phyloP scores from a whole-genome alignment of 352 stramenopile species.

The Lagenidium sp. region DNA sequence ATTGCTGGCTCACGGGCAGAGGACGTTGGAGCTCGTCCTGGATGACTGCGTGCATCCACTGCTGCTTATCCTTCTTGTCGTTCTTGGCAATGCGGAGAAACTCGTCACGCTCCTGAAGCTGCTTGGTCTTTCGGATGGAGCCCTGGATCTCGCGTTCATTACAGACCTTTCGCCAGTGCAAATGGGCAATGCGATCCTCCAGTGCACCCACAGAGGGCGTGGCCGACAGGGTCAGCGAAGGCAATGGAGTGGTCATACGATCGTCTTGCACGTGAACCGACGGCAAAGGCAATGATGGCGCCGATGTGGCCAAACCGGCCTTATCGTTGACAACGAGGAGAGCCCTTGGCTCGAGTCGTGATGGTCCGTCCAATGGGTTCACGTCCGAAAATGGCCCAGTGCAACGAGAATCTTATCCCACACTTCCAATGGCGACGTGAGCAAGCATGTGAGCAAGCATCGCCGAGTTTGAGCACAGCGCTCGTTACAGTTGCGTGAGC shows the following conservation, averaged over 20 bases:
- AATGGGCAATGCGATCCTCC: conserved; percentile 52
- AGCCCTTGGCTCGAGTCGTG: no score
- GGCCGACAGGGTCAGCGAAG: conserved; percentile 32
- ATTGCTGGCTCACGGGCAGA: conserved; percentile 33
- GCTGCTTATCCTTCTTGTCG: conserved; percentile 21
- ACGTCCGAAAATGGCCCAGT: no score
- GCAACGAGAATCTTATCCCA: no score
- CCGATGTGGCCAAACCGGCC: no score
- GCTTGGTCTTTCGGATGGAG: conserved; percentile 42
- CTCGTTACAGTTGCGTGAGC: no score
- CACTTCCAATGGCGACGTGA: no score
- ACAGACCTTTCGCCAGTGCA: conserved; percentile 67
- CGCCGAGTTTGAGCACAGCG: no score
- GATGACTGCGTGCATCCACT: conserved; percentile 48
- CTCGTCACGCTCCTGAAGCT: conserved; percentile 51
- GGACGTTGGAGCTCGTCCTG: conserved; percentile 42
- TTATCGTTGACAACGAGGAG: no score
- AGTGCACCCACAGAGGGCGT: no score
- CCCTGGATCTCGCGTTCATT: conserved; percentile 65
- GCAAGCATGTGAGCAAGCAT: no score
- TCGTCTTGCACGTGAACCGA: background rate
- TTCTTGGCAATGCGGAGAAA: conserved; percentile 42
- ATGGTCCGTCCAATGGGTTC: no score
- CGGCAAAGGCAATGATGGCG: no score
- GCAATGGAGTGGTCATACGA: conserved; percentile 1